Base-by-base conservation (phyloP, 164 flowering plant species). In the Vitis rupestris region DNA sequence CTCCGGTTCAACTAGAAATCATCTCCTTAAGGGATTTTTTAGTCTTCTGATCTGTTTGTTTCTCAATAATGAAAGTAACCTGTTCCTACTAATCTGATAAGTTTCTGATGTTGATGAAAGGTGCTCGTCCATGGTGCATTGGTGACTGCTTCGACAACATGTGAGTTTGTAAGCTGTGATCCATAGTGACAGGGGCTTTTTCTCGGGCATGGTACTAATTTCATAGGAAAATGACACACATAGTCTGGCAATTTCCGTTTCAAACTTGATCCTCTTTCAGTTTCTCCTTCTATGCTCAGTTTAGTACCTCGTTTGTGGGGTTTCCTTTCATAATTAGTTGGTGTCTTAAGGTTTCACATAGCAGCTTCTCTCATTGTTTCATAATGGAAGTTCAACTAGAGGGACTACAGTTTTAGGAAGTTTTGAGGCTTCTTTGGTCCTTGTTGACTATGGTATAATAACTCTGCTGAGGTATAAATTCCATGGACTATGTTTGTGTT, bases 1-100 rank as follows among this genome's bases (percentile, higher is more conserved):
- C 92, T 86, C 65, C 99, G 82, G 50, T 95, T 85, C 61, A 97
- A 93, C 70, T 95, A 97, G 96, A 91, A 88, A 73, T 51, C 90
- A 54, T 87, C 94, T 59, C 90, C 96, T 67, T 31, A 68, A 58
- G 61, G 54, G 76, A 13, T 62, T 64, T 50, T 47, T 56, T 59
- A 6, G 57, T 67, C 29, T 61, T 59, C 66, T 70, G 63, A 68
- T 64, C 48, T 37, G 44, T 37, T 59, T 52, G 29, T 55, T 64
- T 74, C 59, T 37, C 44, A 37, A 37, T 37, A 37, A 37, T 37
- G 44, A 6, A 37, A 37, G 7, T 37, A 37, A 37, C 44, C 7
- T 6, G 4, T 7, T 37, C 44, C 7, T 37, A 37, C 44, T 37
- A 37, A 37, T 37, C 56, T 11, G 56, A 13, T 53, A 53, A 13